Conservation (phyloP, 2,329 filamentous ascomycete species). For the Juglanconis oblonga region DNA sequence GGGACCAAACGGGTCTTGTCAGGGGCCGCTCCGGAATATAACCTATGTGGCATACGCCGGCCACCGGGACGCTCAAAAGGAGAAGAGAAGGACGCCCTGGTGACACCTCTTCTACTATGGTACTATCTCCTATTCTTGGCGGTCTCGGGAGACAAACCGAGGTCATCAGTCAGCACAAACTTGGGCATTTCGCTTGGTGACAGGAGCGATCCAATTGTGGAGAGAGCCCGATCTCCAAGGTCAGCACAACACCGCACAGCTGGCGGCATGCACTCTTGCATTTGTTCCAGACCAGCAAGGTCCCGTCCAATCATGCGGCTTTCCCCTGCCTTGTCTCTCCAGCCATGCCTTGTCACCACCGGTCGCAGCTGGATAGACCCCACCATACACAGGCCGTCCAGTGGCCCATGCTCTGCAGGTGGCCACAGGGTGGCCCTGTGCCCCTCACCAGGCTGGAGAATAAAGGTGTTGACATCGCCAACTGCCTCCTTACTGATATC, state of each 20-base stretch:
- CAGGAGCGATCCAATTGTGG: background rate
- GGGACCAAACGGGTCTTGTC: too few relatives aligned
- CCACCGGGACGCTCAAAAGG: too few relatives aligned
- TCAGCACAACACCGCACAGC: background rate
- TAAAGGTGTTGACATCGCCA: slow-evolving; percentile 19
- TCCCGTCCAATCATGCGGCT: slow-evolving; percentile 11
- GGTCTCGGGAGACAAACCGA: too few relatives aligned
- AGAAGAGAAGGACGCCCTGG: too few relatives aligned
- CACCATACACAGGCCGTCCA: background rate
- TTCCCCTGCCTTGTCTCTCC: background rate
- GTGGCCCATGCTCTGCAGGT: slow-evolving; percentile 5
- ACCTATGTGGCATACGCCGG: too few relatives aligned
- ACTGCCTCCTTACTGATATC: slow-evolving; percentile 8
- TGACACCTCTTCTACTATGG: too few relatives aligned
- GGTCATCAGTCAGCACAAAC: too few relatives aligned
- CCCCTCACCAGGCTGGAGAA: slow-evolving; percentile 16
- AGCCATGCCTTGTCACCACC: background rate
- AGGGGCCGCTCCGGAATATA: too few relatives aligned
- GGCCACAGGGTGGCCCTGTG: background rate
- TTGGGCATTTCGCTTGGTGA: too few relatives aligned
- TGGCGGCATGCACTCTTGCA: background rate
- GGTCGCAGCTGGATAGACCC: background rate
- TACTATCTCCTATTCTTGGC: too few relatives aligned
- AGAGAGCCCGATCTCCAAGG: background rate
- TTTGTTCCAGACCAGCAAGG: slow-evolving; percentile 13